Evolutionary conservation across 2,329 filamentous ascomycete genomes (phyloP), one percentile per base, ranked within the genome.

Genomic region (Arthroderma sp.): DNA sequence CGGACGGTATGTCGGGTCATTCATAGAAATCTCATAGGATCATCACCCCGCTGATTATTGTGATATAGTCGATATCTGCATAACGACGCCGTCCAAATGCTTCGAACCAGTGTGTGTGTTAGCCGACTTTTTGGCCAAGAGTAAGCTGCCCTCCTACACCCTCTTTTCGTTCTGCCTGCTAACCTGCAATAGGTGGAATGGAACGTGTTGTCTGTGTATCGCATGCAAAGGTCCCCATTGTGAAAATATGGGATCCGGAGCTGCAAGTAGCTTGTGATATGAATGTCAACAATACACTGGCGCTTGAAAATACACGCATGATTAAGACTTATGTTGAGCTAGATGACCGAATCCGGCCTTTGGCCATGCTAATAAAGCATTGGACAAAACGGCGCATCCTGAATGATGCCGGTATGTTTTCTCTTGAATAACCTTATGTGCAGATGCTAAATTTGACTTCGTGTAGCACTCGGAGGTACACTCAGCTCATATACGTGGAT

Each of bases 401-500:
- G 64, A 98, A 98, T 68, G 93, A 98, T 76, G 93, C 93, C 69
- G 91, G 91, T 95, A 78, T 76, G 86, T 47, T 13, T 47, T 54
- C 23, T 17, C 8, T 23, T 28, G 4, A 19, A 13, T 23, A 23
- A 47, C 13, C 23, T 8, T 47, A 13, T 15, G 5, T 47, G 4
- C 33, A 54, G 31, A 35, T 17, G 31, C 35, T 49, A 31, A 28
- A 7, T n/a, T 23, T 21, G 6, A 31, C 19, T 57, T 8, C 9
- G 4, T 15, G 35, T 68, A 94, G 93, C 87, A 59, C 89, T 90
- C 68, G 91, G 93, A 61, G 91, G 89, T 58, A 98, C 93, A 5
- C 79, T 98, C 60, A 97, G 91, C 72, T 98, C 93, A 17, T 98
- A 98, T 69, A 96, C 93, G 21, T 98, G 93, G 93, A 97, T 97